These are phyloP conservation scores for Schoenoplectus tabernaemontani DNA, from an alignment of 202 grass and related monocot genomes.

Conservation along the genomic window DNA sequence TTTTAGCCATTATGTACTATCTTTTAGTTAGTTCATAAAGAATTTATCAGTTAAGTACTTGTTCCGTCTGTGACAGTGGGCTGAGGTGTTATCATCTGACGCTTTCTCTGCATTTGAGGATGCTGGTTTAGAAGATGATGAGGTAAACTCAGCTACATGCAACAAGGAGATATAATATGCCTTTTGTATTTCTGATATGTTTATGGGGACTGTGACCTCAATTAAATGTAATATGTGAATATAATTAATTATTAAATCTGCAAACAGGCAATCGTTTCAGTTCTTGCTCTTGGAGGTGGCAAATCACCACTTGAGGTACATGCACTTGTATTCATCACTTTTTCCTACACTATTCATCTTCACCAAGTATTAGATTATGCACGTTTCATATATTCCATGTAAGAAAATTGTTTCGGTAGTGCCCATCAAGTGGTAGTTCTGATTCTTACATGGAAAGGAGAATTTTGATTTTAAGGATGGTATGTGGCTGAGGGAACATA, in stretches of 20 bases:
- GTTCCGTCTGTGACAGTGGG: conserved; percentile 50
- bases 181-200: not conserved
- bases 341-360: not conserved
- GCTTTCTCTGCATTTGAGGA: conserved; percentile 99
- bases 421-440: not conserved
- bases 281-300: conserved; percentile 92
- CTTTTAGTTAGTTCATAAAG: not conserved
- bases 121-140: conserved; percentile 77
- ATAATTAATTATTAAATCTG: not conserved
- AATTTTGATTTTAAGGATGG: not conserved
- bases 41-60: not conserved
- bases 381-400: not conserved
- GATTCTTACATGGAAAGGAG: not conserved
- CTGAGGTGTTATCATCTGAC: conserved; percentile 90
- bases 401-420: not conserved
- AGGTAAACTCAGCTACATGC: conserved; percentile 30
- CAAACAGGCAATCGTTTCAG: conserved; percentile 60
- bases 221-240: not conserved
- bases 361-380: not conserved
- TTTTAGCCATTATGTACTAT: not conserved
- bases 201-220: not conserved
- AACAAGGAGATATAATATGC: not conserved
- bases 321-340: not conserved
- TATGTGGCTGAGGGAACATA: not conserved
- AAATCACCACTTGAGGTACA: conserved; percentile 78